Percentiles rank a stretch among this genome's conserved stretches.
These are phyloP conservation scores for Periconia sp. DNA, from an alignment of 2,329 filamentous ascomycete genomes.

Conservation along the genomic window DNA sequence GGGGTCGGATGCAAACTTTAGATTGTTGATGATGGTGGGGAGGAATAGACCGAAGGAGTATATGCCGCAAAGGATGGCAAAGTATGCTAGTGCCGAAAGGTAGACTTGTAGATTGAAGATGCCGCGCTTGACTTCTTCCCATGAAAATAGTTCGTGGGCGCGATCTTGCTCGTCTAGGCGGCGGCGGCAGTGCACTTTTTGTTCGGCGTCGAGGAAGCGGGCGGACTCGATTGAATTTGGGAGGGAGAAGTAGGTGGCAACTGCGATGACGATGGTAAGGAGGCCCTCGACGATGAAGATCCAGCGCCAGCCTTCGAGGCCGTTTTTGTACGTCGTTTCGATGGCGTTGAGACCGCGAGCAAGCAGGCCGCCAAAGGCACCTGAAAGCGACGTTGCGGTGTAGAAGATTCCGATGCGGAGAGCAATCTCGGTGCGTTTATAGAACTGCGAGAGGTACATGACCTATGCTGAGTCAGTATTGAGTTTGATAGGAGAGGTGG, in stretches of 20 bases:
- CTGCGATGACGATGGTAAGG: conserved; percentile 58
- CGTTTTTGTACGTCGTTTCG: conserved; percentile 52
- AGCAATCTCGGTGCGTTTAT: conserved; percentile 64
- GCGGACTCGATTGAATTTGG: conserved; percentile 62
- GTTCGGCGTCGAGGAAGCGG: conserved; percentile 58
- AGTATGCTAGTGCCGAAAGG: conserved; percentile 67
- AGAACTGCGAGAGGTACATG: conserved; percentile 68
- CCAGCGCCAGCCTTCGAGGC: conserved; percentile 65
- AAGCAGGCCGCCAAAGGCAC: conserved; percentile 68
- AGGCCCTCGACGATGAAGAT: conserved; percentile 59
- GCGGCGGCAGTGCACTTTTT: conserved; percentile 57
- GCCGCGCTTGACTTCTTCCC: conserved; percentile 67
- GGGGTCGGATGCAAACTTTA: conserved; percentile 60
- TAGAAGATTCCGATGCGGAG: conserved; percentile 72
- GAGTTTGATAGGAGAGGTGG: conserved; percentile 3
- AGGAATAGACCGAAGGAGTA: conserved; percentile 71
- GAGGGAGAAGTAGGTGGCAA: conserved; percentile 60
- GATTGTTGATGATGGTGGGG: conserved; percentile 66
- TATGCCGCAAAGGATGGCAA: conserved; percentile 63
- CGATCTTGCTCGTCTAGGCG: no score
- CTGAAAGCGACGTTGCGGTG: conserved; percentile 68
- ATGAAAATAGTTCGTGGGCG: conserved; percentile 62
- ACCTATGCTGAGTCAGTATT: no score
- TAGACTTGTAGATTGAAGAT: conserved; percentile 66
- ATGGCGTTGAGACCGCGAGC: conserved; percentile 66